Percentiles rank a stretch among this genome's conserved stretches.
Conservation (phyloP, 441 rosid genomes). For the Erodium texanum region DNA sequence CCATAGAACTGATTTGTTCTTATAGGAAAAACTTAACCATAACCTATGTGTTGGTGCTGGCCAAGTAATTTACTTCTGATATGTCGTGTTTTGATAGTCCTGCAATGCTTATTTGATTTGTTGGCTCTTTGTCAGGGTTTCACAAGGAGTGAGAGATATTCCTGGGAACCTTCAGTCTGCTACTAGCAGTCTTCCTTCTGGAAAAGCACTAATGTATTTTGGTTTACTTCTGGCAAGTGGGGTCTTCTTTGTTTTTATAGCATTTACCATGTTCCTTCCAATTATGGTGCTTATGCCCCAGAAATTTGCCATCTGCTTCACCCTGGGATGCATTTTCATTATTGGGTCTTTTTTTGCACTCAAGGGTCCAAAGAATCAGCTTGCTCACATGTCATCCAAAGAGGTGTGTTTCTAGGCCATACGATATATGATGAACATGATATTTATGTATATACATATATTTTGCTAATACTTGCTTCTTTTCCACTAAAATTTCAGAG, state of each 20-base stretch:
- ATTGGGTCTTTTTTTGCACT: constrained; percentile 66
- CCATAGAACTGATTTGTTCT: constrained; percentile 2
- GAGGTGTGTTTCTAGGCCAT: constrained; percentile 34
- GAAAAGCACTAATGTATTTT: constrained; percentile 60
- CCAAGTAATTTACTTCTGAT: not conserved
- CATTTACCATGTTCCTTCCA: constrained; percentile 73
- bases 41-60: not conserved
- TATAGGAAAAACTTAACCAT: not conserved
- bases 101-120: constrained; percentile 1
- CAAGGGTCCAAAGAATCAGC: constrained; percentile 55
- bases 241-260: constrained; percentile 54
- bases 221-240: constrained; percentile 60
- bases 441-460: not conserved
- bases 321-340: constrained; percentile 61
- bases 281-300: constrained; percentile 75
- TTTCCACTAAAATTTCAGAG: constrained; percentile 34
- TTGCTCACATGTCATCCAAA: constrained; percentile 58
- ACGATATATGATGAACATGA: not conserved
- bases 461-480: constrained; percentile 8
- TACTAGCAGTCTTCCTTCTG: constrained; percentile 58
- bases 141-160: constrained; percentile 64
- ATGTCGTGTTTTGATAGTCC: not conserved
- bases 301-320: constrained; percentile 69
- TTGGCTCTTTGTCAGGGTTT: constrained; percentile 35
- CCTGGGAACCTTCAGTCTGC: constrained; percentile 64